Conservation (phyloP, 176 grass and related monocot species). For the Oryza officinalis region DNA sequence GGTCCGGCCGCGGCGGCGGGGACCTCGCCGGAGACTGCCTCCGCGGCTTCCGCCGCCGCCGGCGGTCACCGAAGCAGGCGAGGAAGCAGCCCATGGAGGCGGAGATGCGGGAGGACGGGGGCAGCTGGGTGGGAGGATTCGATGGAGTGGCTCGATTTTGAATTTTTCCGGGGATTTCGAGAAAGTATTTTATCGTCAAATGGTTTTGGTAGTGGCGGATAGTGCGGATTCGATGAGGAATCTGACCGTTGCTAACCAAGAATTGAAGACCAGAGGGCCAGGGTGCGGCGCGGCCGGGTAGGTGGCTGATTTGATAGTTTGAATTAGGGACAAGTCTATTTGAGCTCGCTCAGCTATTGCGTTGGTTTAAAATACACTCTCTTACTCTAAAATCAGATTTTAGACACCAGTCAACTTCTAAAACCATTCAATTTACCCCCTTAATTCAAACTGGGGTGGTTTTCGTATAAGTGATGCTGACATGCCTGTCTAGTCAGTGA, state of each 20-base stretch:
- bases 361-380: too few species aligned
- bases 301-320: too few species aligned
- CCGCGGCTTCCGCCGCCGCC: conserved; percentile 13
- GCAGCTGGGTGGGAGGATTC: neutral
- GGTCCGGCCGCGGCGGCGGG: conserved; percentile 20
- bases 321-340: too few species aligned
- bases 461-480: too few species aligned
- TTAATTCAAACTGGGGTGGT: too few species aligned
- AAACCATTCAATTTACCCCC: too few species aligned
- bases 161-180: conserved; percentile 2
- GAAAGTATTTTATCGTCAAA: conserved; percentile 8
- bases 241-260: conserved; percentile 41
- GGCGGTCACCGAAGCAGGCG: conserved; percentile 70
- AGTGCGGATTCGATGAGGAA: neutral
- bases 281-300: neutral
- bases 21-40: conserved; percentile 19
- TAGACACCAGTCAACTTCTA: too few species aligned
- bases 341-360: too few species aligned
- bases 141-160: neutral
- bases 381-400: too few species aligned
- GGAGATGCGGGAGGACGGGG: neutral
- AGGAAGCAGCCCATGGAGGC: conserved; percentile 90
- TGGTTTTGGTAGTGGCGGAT: neutral
- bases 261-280: neutral
- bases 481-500: too few species aligned